Percentiles rank a stretch among this genome's conserved stretches.
Conservation (phyloP, 2,329 filamentous ascomycete species). For the Paracoccidioides lutzii region DNA sequence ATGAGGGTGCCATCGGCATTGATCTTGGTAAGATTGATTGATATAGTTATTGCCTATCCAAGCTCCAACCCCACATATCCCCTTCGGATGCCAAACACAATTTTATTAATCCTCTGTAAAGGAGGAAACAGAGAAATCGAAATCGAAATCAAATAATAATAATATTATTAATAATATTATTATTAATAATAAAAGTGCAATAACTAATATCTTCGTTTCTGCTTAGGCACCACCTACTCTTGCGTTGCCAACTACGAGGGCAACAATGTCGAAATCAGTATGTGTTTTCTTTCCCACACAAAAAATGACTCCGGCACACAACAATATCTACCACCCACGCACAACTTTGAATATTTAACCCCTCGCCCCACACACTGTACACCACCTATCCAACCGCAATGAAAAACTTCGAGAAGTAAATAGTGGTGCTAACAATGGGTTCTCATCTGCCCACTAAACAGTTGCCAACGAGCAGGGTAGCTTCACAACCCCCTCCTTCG, state of each 20-base stretch:
- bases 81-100: background rate
- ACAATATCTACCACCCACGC: background rate
- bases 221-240: constrained; percentile 91
- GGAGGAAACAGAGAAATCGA: no score
- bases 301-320: background rate
- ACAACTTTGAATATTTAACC: background rate
- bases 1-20: constrained; percentile 99
- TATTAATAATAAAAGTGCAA: constrained; percentile 5
- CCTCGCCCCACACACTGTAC: background rate
- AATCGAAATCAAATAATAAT: no score
- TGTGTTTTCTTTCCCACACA: constrained; percentile 22
- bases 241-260: constrained; percentile 99
- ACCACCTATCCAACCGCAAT: background rate
- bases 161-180: no score
- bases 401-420: constrained; percentile 2
- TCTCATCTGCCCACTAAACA: constrained; percentile 20
- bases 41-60: background rate
- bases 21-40: constrained; percentile 67
- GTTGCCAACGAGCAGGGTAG: constrained; percentile 99
- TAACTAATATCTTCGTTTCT: constrained; percentile 3
- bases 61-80: background rate
- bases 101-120: background rate
- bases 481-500: constrained; percentile 98
- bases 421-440: background rate
- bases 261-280: constrained; percentile 98